phyloP scores from a whole-genome alignment of 78 protist genomes.

The Dictyostelium firmibasis region DNA sequence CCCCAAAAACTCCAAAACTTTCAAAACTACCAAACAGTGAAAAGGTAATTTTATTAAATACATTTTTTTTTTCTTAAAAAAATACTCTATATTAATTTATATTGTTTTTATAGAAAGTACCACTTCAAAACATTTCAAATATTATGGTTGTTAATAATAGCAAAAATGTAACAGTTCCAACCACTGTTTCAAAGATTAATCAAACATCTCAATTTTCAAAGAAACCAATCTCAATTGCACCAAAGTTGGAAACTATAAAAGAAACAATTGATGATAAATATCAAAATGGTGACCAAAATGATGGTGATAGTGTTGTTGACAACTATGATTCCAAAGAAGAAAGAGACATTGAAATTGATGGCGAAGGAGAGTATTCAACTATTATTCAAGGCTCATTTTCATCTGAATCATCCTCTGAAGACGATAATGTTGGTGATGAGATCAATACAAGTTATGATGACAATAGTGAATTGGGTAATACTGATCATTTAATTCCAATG shows the following conservation, averaged over 20 bases:
- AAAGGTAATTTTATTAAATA: slow-evolving; percentile 48
- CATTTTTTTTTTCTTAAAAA: no score
- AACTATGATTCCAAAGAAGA: not conserved
- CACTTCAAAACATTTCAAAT: slow-evolving; percentile 26
- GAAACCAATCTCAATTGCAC: not conserved
- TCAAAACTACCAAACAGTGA: slow-evolving; percentile 55
- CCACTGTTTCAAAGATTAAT: slow-evolving; percentile 2
- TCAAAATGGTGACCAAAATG: not conserved
- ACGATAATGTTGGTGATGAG: not conserved
- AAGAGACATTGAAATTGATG: not conserved
- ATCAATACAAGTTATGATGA: not conserved
- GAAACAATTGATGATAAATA: not conserved
- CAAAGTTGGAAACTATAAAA: not conserved
- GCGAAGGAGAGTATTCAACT: not conserved
- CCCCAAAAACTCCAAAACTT: slow-evolving; percentile 56
- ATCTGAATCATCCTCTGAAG: not conserved
- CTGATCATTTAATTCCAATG: not conserved
- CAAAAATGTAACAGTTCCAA: not conserved
- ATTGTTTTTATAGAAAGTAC: slow-evolving; percentile 19
- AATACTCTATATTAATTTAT: no score
- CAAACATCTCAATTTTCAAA: not conserved
- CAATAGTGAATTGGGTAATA: not conserved
- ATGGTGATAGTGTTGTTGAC: not conserved
- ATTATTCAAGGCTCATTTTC: not conserved
- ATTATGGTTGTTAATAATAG: not conserved